Evolutionary conservation across 1,284 basidiomycete species (phyloP).

Genomic region (Tilletiopsis washingtonensis): DNA sequence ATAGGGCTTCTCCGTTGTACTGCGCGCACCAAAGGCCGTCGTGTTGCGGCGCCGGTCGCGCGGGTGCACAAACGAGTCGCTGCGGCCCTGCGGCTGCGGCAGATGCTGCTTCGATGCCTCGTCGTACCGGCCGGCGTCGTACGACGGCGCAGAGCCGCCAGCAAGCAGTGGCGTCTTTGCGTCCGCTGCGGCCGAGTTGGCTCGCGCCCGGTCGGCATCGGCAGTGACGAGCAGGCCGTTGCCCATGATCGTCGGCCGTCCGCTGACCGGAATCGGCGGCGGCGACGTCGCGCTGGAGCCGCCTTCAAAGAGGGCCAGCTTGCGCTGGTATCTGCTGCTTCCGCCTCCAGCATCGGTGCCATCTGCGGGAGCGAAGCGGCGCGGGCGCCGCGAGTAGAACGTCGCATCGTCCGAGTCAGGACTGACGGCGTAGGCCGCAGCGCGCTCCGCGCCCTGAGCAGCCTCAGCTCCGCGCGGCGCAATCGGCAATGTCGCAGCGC

Average conservation of each 20-base stretch:
- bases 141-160: neutral
- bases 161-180: slow-evolving; percentile 47
- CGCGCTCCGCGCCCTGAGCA: neutral
- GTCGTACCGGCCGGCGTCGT: no score
- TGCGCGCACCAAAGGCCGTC: neutral
- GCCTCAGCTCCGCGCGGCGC: neutral
- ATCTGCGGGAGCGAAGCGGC: slow-evolving; percentile 19
- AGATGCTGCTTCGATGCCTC: no score
- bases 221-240: slow-evolving; percentile 25
- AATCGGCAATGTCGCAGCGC: neutral
- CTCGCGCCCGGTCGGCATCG: neutral
- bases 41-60: neutral
- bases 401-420: slow-evolving; percentile 42
- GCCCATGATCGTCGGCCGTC: slow-evolving; percentile 49
- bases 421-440: slow-evolving; percentile 22
- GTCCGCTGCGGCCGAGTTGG: slow-evolving; percentile 12
- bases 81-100: no score
- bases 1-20: slow-evolving; percentile 60
- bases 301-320: slow-evolving; percentile 85
- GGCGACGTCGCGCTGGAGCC: slow-evolving; percentile 48
- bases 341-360: slow-evolving; percentile 1
- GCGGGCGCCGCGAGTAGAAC: slow-evolving; percentile 41
- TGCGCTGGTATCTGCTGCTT: slow-evolving; percentile 56
- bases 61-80: no score
- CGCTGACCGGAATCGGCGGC: slow-evolving; percentile 28